phyloP scores from a whole-genome alignment of 306 rosid genomes.

The Fagus crenata region DNA sequence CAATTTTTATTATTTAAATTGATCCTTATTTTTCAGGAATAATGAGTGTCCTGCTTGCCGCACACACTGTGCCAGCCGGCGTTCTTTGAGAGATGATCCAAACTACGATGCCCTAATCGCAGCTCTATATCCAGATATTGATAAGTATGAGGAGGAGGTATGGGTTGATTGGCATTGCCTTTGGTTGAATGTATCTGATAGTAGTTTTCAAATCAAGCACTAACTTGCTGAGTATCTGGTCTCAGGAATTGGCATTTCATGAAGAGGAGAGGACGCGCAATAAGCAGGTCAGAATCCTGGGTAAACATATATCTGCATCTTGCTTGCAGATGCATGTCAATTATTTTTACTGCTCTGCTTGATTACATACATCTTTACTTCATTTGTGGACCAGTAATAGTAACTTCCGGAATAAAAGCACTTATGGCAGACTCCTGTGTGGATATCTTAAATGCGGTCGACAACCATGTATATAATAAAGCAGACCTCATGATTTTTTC shows the following conservation, averaged over 20 bases:
- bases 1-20: neutral
- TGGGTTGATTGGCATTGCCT: conserved; percentile 29
- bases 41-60: conserved; percentile 99
- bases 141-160: conserved; percentile 93
- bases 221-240: conserved; percentile 31
- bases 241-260: conserved; percentile 85
- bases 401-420: neutral
- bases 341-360: neutral
- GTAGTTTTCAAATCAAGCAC: conserved; percentile 18
- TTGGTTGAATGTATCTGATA: conserved; percentile 4
- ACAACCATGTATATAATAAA: neutral
- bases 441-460: neutral
- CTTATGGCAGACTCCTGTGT: neutral
- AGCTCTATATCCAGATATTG: conserved; percentile 84
- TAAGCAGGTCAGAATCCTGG: conserved; percentile 68
- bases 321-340: conserved; percentile 25
- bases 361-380: neutral
- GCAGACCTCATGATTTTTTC: neutral
- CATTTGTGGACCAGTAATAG: neutral
- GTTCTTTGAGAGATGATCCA: conserved; percentile 98
- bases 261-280: conserved; percentile 92
- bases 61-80: conserved; percentile 97
- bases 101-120: conserved; percentile 85
- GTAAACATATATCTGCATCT: conserved; percentile 14
- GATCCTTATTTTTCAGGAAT: conserved; percentile 52